Evolutionary conservation across 805 yeast species (phyloP), one percentile per base, ranked within the genome.

Genomic region (Sugiyamaella marilandica): DNA sequence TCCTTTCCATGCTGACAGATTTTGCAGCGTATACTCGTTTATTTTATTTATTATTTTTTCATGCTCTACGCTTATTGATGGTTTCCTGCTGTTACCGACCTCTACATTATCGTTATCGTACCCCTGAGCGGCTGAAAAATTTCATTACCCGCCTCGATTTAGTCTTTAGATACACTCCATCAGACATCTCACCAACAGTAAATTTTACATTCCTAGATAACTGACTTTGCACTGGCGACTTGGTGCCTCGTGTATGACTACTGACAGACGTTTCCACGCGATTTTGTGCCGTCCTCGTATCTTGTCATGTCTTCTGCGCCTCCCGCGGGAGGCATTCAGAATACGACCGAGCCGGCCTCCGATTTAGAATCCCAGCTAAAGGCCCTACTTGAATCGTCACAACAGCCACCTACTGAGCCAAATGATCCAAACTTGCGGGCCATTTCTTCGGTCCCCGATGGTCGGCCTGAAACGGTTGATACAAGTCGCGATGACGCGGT

Each of bases 81-180:
- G 7, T 24, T 24, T 24, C n/a, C 7, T 24, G 7, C 3, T 24
- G 29, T 7, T 24, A 7, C 7, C 29, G 29, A 24, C 29, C 29
- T 24, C 29, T 24, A 24, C 29, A 24, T 24, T 24, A 24, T 24
- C 29, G 29, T 24, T 24, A 24, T 34, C 14, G 18, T 34, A 34
- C 43, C 43, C 43, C 43, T 39, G 43, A 39, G 24, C 43, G 43
- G 43, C 43, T 39, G 43, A 39, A 39, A 39, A 39, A 39, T 39
- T 39, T 39, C 43, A 39, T 39, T 39, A 39, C 43, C 43, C 43
- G 19, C 43, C 43, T 19, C 24, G 29, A 24, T 24, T 39, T 14
- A 14, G 37, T 34, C 37, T 34, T 34, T 13, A 34, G 16, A 34
- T 14, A 34, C 16, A 24, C 29, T 24, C 29, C 29, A 14, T 34